Base-by-base conservation (phyloP, 495 filamentous ascomycete species). In the Trichoderma parareesei region DNA sequence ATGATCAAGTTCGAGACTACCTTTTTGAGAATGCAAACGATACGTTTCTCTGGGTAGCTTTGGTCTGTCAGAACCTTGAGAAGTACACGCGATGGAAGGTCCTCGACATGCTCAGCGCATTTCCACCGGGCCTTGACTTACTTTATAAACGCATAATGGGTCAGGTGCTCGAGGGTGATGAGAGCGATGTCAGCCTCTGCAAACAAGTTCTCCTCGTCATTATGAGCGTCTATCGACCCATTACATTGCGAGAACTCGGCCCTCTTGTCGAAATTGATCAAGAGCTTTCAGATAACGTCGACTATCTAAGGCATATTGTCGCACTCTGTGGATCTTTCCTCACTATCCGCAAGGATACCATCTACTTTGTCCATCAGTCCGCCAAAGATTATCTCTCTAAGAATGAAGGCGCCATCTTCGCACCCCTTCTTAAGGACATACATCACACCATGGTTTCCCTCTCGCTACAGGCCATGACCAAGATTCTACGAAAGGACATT, bases 331-430 rank as follows among this genome's bases (percentile, higher is more conserved):
- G 70, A 33, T 76, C 75, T 37, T 74, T 76, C 65, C 65, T 76
- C 0, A 70, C 67, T 1, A 33, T 76, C 11, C 70, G 70, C 4
- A 64, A 74, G 8, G 33, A 67, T n/a, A 68, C 44, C 3, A 67
- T 81, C 41, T 69, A 65, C 48, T 70, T 79, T 33, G 68, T 81
- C 16, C 76, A 81, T 68, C 76, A 79, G 67, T 81, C 79, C 9
- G 78, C 71, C 9, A 76, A 76, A 44, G 77, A 81, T 43, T 79
- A 71, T 66, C 65, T 81, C 1, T 16, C 61, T 2, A 49, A 55
- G 38, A 41, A 60, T 4, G 41, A 42, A 41, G 5, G 16, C 48
- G 55, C 62, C 35, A 64, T 74, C 40, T 72, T 71, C 59, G 67
- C 68, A 40, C 44, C 48, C 27, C 66, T 68, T 41, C 11, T 61